These are phyloP conservation scores for Apostasia shenzhenica DNA, from an alignment of 106 monocot species.

Conservation along the genomic window DNA sequence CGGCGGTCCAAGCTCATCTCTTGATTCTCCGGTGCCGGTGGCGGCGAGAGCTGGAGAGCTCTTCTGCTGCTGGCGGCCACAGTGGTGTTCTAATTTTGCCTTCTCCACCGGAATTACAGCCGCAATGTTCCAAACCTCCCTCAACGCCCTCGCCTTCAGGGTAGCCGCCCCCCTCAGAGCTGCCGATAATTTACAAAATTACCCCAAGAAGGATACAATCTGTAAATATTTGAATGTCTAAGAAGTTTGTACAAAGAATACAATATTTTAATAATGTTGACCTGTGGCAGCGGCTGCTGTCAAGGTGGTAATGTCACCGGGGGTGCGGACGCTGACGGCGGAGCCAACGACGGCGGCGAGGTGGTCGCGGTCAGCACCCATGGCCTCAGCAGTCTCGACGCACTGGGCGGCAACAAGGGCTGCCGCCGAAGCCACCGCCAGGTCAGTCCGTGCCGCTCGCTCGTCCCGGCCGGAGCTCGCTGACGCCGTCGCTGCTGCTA, in stretches of 20 bases:
- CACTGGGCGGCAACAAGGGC: conserved; percentile 83
- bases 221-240: background rate
- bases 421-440: conserved; percentile 79
- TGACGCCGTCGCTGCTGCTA: conserved; percentile 28
- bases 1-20: conserved; percentile 31
- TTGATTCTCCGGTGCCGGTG: conserved; percentile 18
- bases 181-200: conserved; percentile 4
- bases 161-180: conserved; percentile 88
- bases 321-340: conserved; percentile 63
- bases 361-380: conserved; percentile 78
- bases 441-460: conserved; percentile 46
- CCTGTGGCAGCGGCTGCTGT: conserved; percentile 84
- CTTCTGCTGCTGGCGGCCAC: conserved; percentile 15
- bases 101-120: conserved; percentile 92
- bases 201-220: background rate
- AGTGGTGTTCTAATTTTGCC: conserved; percentile 17
- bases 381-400: conserved; percentile 71
- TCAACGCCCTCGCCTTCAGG: conserved; percentile 77
- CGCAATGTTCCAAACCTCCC: conserved; percentile 96
- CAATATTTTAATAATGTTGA: no score
- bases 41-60: conserved; percentile 6
- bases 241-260: no score
- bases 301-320: conserved; percentile 67
- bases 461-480: conserved; percentile 41
- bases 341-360: conserved; percentile 62